Percentiles rank a stretch among this genome's conserved stretches.
phyloP scores from a whole-genome alignment of 1,284 basidiomycete species.

The Boletellus deceptivus region DNA sequence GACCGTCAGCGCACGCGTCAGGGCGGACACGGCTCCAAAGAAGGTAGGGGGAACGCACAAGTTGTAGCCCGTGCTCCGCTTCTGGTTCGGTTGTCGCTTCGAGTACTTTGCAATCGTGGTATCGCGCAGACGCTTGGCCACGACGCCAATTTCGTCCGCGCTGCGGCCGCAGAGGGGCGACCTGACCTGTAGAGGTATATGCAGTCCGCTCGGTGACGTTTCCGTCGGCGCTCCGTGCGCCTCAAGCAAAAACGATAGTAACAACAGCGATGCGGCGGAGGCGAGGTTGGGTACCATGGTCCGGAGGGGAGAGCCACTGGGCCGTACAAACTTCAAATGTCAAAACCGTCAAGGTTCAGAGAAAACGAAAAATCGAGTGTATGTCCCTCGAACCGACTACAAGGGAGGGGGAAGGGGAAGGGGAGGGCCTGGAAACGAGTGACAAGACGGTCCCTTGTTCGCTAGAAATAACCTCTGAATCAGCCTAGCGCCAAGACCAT shows the following conservation, averaged over 20 bases:
- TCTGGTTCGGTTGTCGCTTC: slow-evolving; percentile 1
- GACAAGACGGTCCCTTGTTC: too few species aligned
- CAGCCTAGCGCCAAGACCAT: not conserved
- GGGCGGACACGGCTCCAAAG: not conserved
- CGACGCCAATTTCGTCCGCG: slow-evolving; percentile 8
- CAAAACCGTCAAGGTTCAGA: too few species aligned
- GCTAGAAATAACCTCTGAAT: not conserved
- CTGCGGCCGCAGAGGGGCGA: slow-evolving; percentile 6
- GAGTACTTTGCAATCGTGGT: slow-evolving; percentile 21
- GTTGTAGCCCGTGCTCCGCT: slow-evolving; percentile 32
- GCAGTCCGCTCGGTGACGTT: slow-evolving; percentile 11
- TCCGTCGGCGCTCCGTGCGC: slow-evolving; percentile 17
- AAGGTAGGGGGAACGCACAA: slow-evolving; percentile 14
- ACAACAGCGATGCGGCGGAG: slow-evolving; percentile 10
- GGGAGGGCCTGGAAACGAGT: too few species aligned
- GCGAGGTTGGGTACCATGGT: slow-evolving; percentile 16
- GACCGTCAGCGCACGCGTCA: slow-evolving; percentile 5
- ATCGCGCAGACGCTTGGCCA: slow-evolving; percentile 29
- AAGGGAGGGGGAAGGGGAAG: too few species aligned
- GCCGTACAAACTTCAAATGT: not conserved
- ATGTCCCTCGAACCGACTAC: too few species aligned
- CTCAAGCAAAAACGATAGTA: slow-evolving; percentile 14
- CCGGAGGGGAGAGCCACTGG: not conserved
- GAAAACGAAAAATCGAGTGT: too few species aligned
- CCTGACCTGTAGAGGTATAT: slow-evolving; percentile 20